Base-by-base conservation (phyloP, 495 filamentous ascomycete species). In the Hyphodiscus hymeniophilus region DNA sequence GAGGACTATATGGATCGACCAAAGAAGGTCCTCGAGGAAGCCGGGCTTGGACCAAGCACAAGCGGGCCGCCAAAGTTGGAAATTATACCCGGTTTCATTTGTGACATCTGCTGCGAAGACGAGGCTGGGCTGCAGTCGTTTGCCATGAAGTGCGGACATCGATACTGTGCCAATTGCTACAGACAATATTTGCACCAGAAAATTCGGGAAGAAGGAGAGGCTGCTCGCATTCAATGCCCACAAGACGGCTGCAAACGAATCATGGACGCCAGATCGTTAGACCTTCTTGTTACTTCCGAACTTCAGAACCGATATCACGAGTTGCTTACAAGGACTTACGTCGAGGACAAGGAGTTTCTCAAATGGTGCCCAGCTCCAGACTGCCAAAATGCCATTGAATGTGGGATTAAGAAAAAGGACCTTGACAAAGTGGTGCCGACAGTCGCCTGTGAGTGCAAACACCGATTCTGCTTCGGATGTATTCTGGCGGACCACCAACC, bases 301-400 rank as follows among this genome's bases (percentile, higher is more conserved):
- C 64, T 95, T 23, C 82, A 76, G 54, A 75, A 77, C 20, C 78
- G 91, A 54, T 98, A 97, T 60, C 80, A 86, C 56, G 79, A 82
- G 41, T 72, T 98, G 15, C 79, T 98, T 20, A 94, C 84, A 47
- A 77, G 94, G 50, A 97, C 92, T 2, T 98, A 94, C 58, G 92
- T 98, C 44, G 91, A 98, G 60, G 92, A 98, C 61, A 94, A 85
- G 59, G 91, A 94, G 26, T 85, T 82, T 36, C 76, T 97, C 17
- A 90, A 91, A 60, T 98, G 92, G 92, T 98, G 92, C 62, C 92
- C 92, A 5, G 91, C 94, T 2, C 92, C 92, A 28, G 88, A 97
- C 58, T 98, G 92, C 68, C 76, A 82, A 51, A 95, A 92, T 56
- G 91, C 90, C 11, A 68, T 97, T 15, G 87, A 98, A 52, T 98